Conservation (phyloP, 805 yeast genomes). For the Millerago galiae region DNA sequence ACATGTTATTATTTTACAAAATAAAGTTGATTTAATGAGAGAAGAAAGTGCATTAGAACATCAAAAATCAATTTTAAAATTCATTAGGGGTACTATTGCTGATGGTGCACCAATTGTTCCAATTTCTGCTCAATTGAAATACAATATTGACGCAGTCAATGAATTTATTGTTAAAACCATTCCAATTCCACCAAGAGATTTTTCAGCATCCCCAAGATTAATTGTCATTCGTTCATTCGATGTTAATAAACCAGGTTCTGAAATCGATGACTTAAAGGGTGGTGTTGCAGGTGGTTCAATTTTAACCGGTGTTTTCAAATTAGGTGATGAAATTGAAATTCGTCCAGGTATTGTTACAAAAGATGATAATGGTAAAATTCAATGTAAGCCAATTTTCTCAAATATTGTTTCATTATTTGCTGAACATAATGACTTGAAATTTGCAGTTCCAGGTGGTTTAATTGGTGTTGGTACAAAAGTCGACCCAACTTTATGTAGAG, state of each 20-base stretch:
- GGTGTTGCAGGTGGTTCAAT: conserved; percentile 99
- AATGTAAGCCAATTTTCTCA: conserved; percentile 93
- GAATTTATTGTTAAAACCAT: conserved; percentile 91
- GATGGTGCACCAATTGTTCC: conserved; percentile 99
- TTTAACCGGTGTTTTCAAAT: conserved; percentile 90
- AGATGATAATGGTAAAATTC: conserved; percentile 80
- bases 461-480: conserved; percentile 99
- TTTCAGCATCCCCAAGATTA: conserved; percentile 86
- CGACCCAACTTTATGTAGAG: conserved; percentile 98
- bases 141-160: conserved; percentile 97
- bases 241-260: conserved; percentile 98
- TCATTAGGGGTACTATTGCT: conserved; percentile 96
- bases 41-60: conserved; percentile 96
- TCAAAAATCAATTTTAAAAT: conserved; percentile 83
- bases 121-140: conserved; percentile 96
- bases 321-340: conserved; percentile 97
- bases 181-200: conserved; percentile 96
- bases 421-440: conserved; percentile 94
- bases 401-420: conserved; percentile 92
- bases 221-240: conserved; percentile 98
- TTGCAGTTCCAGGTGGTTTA: conserved; percentile 99
- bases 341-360: conserved; percentile 99
- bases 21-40: conserved; percentile 97
- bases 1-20: conserved; percentile 93
- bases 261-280: conserved; percentile 93